Evolutionary conservation across 768 basidiomycete genomes (phyloP).

Genomic region (Leccinum disarticulatum): DNA sequence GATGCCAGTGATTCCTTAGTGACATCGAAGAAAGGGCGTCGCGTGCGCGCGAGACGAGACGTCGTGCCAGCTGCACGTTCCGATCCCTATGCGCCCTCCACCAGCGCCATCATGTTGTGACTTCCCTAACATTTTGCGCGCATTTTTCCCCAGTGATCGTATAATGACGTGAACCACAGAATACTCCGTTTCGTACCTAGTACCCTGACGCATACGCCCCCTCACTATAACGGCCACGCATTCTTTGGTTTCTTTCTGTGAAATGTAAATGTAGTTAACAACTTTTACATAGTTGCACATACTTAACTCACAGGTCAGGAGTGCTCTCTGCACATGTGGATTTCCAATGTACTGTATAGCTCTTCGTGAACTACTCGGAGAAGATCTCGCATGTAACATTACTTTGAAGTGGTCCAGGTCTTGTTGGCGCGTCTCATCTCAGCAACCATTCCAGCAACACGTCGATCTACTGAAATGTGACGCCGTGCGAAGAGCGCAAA

Average conservation of each 20-base stretch:
- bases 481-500: no score
- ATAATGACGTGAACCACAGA: not conserved
- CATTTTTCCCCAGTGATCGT: not conserved
- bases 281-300: not conserved
- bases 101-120: constrained; percentile 13
- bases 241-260: not conserved
- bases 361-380: not conserved
- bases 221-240: not conserved
- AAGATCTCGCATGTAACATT: not conserved
- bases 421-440: not conserved
- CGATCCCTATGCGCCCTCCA: constrained; percentile 15
- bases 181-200: not conserved
- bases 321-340: not conserved
- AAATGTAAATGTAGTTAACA: not conserved
- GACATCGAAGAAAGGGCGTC: constrained; percentile 8
- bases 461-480: not conserved
- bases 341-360: not conserved
- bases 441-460: not conserved
- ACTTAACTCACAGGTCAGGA: not conserved
- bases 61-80: not conserved
- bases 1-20: constrained; percentile 1
- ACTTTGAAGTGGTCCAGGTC: not conserved
- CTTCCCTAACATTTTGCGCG: no score
- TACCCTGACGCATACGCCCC: not conserved
- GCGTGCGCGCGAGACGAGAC: not conserved